Evolutionary conservation across 768 basidiomycete species (phyloP), one percentile per base, ranked within the genome.

Genomic region (Boletellus ananiceps): DNA sequence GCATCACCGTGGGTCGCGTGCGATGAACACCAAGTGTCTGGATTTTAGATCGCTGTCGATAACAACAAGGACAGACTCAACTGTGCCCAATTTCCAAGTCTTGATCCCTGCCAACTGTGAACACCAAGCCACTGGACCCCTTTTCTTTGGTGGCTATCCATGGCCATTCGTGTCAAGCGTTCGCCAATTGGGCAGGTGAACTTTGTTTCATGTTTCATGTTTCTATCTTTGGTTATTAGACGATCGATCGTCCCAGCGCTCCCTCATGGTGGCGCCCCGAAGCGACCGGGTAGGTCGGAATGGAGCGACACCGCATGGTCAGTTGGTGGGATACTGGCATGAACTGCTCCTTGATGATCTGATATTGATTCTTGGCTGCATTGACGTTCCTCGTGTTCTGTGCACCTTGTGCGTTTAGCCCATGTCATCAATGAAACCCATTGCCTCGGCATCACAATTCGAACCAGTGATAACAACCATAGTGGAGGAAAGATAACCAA

Each of bases 261-360:
- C 23, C 23, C 23, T 23, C 29, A 11, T 29, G 29, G 29, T 29
- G 29, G 29, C 8, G 5, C 8, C 29, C 29, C 21, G 32, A 35
- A 19, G 31, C 6, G n/a, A 16, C 23, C 33, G 18, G 41, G 27
- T 14, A 2, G 8, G 18, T 27, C 8, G 6, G 29, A 33, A 47
- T 21, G 35, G 14, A 5, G 18, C 2, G 9, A 15, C 29, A 47
- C 16, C 9, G 51, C 43, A 16, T 21, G 34, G 11, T 34, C 27
- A 12, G 16, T n/a, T 18, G 14, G 42, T 32, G 21, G 11, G 16
- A 13, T 44, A 35, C 9, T 14, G 16, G 16, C 1, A 33, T 4
- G 46, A 14, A 60, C 15, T 46, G 50, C 46, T 51, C 42, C 40
- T 34, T 50, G 47, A 59, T 52, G 44, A 47, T 52, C 40, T 29